Base-by-base conservation (phyloP, 139 green algal species). In the Tetradesmus obliquus region DNA sequence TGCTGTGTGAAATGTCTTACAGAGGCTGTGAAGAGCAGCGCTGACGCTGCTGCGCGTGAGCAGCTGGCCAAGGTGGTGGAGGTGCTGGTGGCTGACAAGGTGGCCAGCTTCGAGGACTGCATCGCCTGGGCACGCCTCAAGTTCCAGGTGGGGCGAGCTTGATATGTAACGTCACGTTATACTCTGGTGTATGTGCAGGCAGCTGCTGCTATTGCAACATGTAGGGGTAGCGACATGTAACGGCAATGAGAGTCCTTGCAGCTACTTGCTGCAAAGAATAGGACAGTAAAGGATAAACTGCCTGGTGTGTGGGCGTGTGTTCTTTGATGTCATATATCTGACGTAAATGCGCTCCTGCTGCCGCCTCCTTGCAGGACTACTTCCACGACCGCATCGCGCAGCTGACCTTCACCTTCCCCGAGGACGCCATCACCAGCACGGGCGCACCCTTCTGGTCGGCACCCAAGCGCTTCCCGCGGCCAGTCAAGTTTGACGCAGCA, bases 321-420 rank as follows among this genome's bases (percentile, higher is more conserved):
- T 72, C 60, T 13, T 72, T 72, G 60, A 72, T 10, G 13, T 10
- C 13, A 72, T 13, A 72, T 13, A 10, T 72, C 13, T 72, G 60
- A 20, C 60, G 13, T 72, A 10, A 20, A 13, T 76, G 66, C 66
- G 19, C 19, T 19, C 19, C 1, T 76, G 66, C 19, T 45, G 32
- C 32, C 19, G 66, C 17, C 6, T 74, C 19, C 58, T 22, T 22
- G 20, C 86, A 90, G 91, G 93, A 95, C 79, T 95, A 95, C 60
- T 99, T 99, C 92, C 94, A 99, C 91, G 97, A 99, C 93, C 94
- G 95, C 58, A 96, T 99, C 20, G 96, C 96, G 58, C 98, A 99
- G 97, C 96, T 99, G 94, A 96, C 95, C 22, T 98, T 96, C 95
- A 99, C 98, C 62, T 99, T 99, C 92, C 98, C 98, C 9, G 96